These are phyloP conservation scores for Paramarasmius palmivorus DNA, from an alignment of 1,284 basidiomycete genomes.

Conservation along the genomic window DNA sequence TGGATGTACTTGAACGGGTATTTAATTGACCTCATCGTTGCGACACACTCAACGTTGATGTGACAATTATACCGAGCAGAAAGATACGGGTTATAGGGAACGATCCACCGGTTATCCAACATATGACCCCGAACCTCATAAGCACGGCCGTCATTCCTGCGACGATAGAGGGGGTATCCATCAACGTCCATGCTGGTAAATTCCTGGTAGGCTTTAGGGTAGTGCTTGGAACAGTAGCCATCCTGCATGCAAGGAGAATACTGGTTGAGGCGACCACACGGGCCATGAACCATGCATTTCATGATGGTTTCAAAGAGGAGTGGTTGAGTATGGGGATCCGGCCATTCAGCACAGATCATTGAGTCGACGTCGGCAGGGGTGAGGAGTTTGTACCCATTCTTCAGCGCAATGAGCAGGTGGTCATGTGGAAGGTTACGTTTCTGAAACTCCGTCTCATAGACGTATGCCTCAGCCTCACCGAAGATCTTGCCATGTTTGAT, in stretches of 20 bases:
- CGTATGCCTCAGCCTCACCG: constrained; percentile 28
- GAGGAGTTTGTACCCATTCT: constrained; percentile 26
- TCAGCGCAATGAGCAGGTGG: constrained; percentile 44
- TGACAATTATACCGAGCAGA: constrained; percentile 24
- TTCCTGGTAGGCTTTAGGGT: constrained; percentile 36
- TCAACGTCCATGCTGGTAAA: constrained; percentile 34
- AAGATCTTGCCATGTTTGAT: constrained; percentile 29
- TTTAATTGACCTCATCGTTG: constrained; percentile 34
- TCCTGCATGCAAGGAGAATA: constrained; percentile 39
- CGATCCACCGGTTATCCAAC: constrained; percentile 33
- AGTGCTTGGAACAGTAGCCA: constrained; percentile 40
- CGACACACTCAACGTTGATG: constrained; percentile 32
- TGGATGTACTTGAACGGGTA: constrained; percentile 50
- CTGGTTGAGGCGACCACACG: constrained; percentile 35
- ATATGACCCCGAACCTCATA: constrained; percentile 22
- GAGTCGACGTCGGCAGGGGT: constrained; percentile 37
- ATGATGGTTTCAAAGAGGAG: constrained; percentile 33
- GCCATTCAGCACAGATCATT: constrained; percentile 41
- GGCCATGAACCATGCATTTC: constrained; percentile 47
- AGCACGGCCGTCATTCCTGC: constrained; percentile 32
- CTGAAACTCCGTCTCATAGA: constrained; percentile 53
- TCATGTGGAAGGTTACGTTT: constrained; percentile 50
- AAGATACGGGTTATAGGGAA: constrained; percentile 35
- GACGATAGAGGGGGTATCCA: constrained; percentile 37
- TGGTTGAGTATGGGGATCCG: constrained; percentile 38